A percentile compares a stretch with the other conserved stretches of the same genome.
Evolutionary conservation across 768 basidiomycete species (phyloP).

Genomic region (Leccinum variicolor): DNA sequence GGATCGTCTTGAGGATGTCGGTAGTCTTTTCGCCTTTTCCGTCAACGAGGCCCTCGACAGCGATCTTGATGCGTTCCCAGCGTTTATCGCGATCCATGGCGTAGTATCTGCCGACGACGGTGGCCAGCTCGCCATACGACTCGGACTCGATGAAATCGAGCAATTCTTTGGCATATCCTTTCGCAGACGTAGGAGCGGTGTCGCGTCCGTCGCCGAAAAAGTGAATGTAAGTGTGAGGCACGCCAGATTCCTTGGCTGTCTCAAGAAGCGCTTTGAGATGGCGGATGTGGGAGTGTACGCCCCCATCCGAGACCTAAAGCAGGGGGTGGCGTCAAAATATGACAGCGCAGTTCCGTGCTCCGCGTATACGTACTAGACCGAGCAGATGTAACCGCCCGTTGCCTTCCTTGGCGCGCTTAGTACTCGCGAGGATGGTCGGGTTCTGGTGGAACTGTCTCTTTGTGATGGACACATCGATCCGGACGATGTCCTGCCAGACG

Average conservation of each 20-base stretch:
- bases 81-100: conserved; percentile 97
- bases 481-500: conserved; percentile 98
- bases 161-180: conserved; percentile 73
- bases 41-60: conserved; percentile 78
- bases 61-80: conserved; percentile 91
- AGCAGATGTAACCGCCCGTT: conserved; percentile 86
- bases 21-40: conserved; percentile 59
- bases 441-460: conserved; percentile 85
- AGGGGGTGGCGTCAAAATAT: conserved; percentile 3
- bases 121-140: conserved; percentile 76
- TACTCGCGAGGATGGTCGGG: conserved; percentile 64
- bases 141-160: conserved; percentile 76
- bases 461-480: conserved; percentile 89
- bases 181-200: conserved; percentile 83
- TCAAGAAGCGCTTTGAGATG: conserved; percentile 90
- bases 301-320: conserved; percentile 82
- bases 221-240: conserved; percentile 87
- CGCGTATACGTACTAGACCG: conserved; percentile 59
- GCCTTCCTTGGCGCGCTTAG: conserved; percentile 74
- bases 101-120: conserved; percentile 88
- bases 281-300: conserved; percentile 93
- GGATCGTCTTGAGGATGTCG: conserved; percentile 61
- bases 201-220: conserved; percentile 95
- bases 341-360: not conserved
- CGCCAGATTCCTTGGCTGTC: conserved; percentile 80